Evolutionary conservation across 2,329 filamentous ascomycete genomes (phyloP), one percentile per base, ranked within the genome.

Genomic region (Drechmeria coniospora): DNA sequence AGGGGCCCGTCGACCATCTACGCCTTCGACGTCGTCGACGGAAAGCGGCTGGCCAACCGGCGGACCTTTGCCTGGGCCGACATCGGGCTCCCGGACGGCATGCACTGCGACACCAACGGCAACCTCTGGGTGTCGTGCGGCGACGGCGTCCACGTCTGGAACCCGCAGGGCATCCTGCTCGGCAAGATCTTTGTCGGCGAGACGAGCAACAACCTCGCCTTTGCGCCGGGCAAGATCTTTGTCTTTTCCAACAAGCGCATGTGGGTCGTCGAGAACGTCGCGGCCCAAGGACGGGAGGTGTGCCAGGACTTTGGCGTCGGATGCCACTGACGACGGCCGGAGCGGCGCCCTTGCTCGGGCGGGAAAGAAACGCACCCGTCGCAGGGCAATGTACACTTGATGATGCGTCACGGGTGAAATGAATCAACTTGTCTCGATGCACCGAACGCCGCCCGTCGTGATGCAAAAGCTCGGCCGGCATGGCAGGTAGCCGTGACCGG

Each of bases 1-100:
- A 26, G 20, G 12, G 27, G 21, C 14, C 30, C 32, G n/a, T 20
- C 28, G 4, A 34, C 32, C 6, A 36, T 34, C 8, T 32, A 35
- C 14, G 30, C 35, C 13, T 35, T 29, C 16, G 32, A 32, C 15
- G 12, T 34, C 16, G 24, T 36, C 9, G 22, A 26, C 13, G 5
- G 24, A 7, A 35, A 22, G 13, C 28, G 26, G 6, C 32, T 40
- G 3, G 33, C 29, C 6, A 61, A 63, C 40, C 53, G 60, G 28
- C 58, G 60, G 31, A 56, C 61, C 0, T 78, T 79, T 39, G 69
- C 73, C 0, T 73, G 62, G 34, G 51, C 56, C 3, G 56, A 63
- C 25, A 42, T 54, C 2, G 64, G 67, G 2, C 51, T 70, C 2
- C 69, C 73, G 0, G 74, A 79, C 36, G 74, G 74, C 49, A 61